Base-by-base conservation (phyloP, 2,329 filamentous ascomycete genomes). In the Dothidotthia symphoricarpi region DNA sequence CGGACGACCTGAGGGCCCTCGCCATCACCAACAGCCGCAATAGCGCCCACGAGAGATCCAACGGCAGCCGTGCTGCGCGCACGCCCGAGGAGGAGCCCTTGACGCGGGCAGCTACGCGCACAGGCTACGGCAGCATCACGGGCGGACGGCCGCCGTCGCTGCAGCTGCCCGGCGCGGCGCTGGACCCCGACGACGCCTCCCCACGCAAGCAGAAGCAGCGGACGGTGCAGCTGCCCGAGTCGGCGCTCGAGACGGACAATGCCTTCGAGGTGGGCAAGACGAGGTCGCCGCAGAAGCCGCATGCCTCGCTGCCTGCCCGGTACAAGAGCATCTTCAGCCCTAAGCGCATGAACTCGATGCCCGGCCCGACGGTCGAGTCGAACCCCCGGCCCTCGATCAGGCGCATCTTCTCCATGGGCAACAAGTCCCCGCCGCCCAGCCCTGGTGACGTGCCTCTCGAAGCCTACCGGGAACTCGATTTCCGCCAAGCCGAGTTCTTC, bases 401-500 rank as follows among this genome's bases (percentile, higher is more conserved):
- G 51, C 69, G 38, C 64, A 68, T 64, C 48, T 67, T 51, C 66
- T 77, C 38, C 59, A 69, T 60, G 62, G 70, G 29, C 49, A 74
- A 58, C 64, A 56, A 52, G 25, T 49, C 49, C 9, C 47, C 61
- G 13, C 51, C 56, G 50, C 69, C 64, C 2, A 66, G 60, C 9
- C 69, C 62, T 19, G 60, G 60, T 34, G 75, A 77, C 49, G 68
- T 76, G 3, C 75, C 77, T 12, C 65, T 78, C 5, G 76, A 80
- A 39, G 72, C 75, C 2, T 74, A 76, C 33, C 76, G 81, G 28
- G 77, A 87, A 26, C 75, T 94, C 3, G 84, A 86, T 29, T 74
- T 82, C 39, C 78, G 82, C 13, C 83, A 95, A 64, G 78, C 77
- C n/a, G 87, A 95, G 11, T 97, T 98, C 61, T 91, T 90, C 64